phyloP scores from a whole-genome alignment of 495 filamentous ascomycete species.

The Podospora conica region DNA sequence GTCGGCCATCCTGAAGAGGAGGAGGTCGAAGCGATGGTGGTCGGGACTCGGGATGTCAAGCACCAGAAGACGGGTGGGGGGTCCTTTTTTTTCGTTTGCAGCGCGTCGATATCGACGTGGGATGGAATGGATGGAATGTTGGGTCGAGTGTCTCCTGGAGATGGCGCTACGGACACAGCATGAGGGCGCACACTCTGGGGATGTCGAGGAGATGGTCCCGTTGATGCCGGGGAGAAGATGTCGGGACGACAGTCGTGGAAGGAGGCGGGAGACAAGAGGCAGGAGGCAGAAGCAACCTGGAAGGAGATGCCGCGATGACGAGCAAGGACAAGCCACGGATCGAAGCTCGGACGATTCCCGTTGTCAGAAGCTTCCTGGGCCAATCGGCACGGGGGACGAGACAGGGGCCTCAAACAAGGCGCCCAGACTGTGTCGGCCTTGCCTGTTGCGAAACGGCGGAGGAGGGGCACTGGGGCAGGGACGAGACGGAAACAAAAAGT shows the following conservation, averaged over 20 bases:
- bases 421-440: neutral
- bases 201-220: neutral
- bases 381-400: slow-evolving; percentile 2
- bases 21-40: neutral
- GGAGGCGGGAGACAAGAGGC: slow-evolving; percentile 1
- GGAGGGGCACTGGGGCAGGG: neutral
- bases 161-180: neutral
- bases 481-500: neutral
- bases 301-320: slow-evolving; percentile 15
- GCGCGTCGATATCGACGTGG: neutral
- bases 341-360: slow-evolving; percentile 19
- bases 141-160: neutral
- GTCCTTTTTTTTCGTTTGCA: neutral
- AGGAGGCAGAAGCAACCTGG: slow-evolving; percentile 7
- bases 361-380: slow-evolving; percentile 12
- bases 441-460: neutral
- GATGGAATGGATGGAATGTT: neutral
- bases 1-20: slow-evolving; percentile 23
- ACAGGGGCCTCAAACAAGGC: neutral
- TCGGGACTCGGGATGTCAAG: neutral
- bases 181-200: neutral
- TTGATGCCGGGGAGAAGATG: neutral
- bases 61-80: neutral
- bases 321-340: neutral
- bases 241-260: neutral